These are phyloP conservation scores for Sequoiadendron giganteum DNA, from an alignment of 75 land plant genomes.

Conservation along the genomic window DNA sequence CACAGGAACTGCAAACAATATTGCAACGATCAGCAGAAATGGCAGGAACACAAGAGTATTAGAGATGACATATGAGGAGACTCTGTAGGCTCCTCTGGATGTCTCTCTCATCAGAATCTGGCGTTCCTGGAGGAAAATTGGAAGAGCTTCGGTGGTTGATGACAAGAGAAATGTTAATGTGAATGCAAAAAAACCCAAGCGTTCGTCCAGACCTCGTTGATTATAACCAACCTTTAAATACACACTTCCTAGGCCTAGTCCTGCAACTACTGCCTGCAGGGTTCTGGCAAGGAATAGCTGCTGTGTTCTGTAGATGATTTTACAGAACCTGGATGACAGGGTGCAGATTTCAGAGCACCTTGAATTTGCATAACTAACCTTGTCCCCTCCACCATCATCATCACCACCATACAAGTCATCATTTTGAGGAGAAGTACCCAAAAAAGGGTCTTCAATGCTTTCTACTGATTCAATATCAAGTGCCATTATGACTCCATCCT, in stretches of 20 bases:
- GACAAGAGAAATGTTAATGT: constrained; percentile 89
- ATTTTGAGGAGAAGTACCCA: not conserved
- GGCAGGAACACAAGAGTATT: constrained; percentile 88
- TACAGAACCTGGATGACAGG: constrained; percentile 56
- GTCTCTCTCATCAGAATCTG: constrained; percentile 69
- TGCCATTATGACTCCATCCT: not conserved
- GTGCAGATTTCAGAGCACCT: constrained; percentile 49
- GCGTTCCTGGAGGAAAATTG: constrained; percentile 75
- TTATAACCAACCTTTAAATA: constrained; percentile 55
- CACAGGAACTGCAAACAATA: constrained; percentile 64
- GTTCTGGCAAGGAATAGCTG: constrained; percentile 69
- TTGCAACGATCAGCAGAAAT: constrained; percentile 56
- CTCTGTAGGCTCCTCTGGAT: constrained; percentile 72
- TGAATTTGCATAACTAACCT: constrained; percentile 27
- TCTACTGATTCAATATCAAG: not conserved
- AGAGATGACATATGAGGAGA: constrained; percentile 81
- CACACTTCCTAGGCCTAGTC: constrained; percentile 72
- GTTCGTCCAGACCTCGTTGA: constrained; percentile 47
- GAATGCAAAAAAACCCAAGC: constrained; percentile 92
- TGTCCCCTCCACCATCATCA: not conserved
- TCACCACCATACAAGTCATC: not conserved
- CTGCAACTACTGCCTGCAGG: constrained; percentile 67
- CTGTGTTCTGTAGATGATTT: constrained; percentile 63
- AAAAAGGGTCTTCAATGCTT: not conserved
- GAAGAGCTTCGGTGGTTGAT: constrained; percentile 79